Percentiles rank a stretch among this genome's conserved stretches.
These are phyloP conservation scores for Simmondsia chinensis DNA, from an alignment of 148 eudicot species.

Conservation along the genomic window DNA sequence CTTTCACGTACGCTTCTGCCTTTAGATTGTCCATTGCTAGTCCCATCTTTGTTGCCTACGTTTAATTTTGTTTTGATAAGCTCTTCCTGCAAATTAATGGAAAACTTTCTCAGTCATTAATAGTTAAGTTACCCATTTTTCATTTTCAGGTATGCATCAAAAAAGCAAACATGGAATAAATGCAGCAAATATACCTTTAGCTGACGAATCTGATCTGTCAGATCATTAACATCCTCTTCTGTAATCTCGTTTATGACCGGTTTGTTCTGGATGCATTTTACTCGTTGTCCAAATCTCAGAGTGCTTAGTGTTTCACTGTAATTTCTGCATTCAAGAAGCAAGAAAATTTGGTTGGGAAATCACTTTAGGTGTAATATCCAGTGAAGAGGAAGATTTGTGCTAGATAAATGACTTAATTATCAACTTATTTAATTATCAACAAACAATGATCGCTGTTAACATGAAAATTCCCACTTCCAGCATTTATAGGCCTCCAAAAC, in stretches of 20 bases:
- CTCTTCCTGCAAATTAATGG: conserved; percentile 80
- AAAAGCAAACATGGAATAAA: background rate
- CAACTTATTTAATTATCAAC: too few relatives aligned
- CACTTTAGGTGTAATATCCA: background rate
- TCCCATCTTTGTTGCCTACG: conserved; percentile 21
- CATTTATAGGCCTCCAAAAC: too few relatives aligned
- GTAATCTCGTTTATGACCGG: conserved; percentile 91
- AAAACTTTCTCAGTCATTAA: too few relatives aligned
- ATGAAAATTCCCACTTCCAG: too few relatives aligned
- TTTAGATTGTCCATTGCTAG: conserved; percentile 23
- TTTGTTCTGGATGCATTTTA: conserved; percentile 52
- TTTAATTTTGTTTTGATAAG: conserved; percentile 70
- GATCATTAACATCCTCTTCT: conserved; percentile 92
- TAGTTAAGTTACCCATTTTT: too few relatives aligned
- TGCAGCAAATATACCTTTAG: conserved; percentile 53
- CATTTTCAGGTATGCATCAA: background rate
- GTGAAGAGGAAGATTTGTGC: background rate
- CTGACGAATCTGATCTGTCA: conserved; percentile 86
- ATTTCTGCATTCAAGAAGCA: conserved; percentile 31
- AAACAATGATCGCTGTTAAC: too few relatives aligned
- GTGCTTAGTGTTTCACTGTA: conserved; percentile 77
- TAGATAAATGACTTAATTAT: background rate
- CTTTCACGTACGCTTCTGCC: conserved; percentile 63
- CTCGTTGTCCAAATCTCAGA: conserved; percentile 74
- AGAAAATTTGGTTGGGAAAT: background rate